Percentiles rank a stretch among this genome's conserved stretches.
Evolutionary conservation across 2,329 filamentous ascomycete genomes (phyloP).

Genomic region (Xylaria multiplex): DNA sequence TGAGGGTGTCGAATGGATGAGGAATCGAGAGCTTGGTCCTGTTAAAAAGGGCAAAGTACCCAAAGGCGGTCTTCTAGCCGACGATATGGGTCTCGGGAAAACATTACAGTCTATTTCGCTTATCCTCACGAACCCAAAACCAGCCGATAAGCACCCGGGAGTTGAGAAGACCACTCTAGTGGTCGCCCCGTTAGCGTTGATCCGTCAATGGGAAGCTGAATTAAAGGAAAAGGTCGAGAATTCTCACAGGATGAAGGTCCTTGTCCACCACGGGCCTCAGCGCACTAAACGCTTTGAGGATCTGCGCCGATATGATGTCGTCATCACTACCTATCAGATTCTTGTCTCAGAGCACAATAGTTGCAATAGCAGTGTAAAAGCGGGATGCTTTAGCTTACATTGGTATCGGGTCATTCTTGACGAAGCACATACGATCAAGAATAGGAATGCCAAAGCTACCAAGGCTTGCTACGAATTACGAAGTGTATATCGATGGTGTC

Average conservation of each 20-base stretch:
- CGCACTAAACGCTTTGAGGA: conserved; percentile 82
- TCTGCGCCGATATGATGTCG: conserved; percentile 87
- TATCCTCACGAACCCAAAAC: conserved; percentile 83
- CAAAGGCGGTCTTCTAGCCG: conserved; percentile 92
- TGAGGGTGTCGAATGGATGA: conserved; percentile 95
- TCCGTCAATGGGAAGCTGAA: conserved; percentile 96
- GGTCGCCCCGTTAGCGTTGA: conserved; percentile 90
- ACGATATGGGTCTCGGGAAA: conserved; percentile 98
- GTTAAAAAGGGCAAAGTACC: conserved; percentile 84
- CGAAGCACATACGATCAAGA: conserved; percentile 98
- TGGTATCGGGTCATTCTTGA: conserved; percentile 98
- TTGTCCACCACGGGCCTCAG: conserved; percentile 89
- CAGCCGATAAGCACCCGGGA: conserved; percentile 65
- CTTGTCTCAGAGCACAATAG: conserved; percentile 88
- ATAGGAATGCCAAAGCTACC: conserved; percentile 93
- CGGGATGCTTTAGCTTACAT: conserved; percentile 87
- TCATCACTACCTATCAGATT: conserved; percentile 97
- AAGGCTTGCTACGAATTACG: conserved; percentile 88
- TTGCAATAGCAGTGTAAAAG: conserved; percentile 72
- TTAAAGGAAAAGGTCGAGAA: conserved; percentile 82
- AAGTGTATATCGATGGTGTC: conserved; percentile 92
- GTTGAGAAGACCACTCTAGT: conserved; percentile 86
- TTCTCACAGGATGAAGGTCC: conserved; percentile 78
- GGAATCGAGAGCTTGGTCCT: conserved; percentile 85
- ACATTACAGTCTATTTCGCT: conserved; percentile 93